Conservation (phyloP, 2,329 filamentous ascomycete species). For the Fusarium subglutinans region DNA sequence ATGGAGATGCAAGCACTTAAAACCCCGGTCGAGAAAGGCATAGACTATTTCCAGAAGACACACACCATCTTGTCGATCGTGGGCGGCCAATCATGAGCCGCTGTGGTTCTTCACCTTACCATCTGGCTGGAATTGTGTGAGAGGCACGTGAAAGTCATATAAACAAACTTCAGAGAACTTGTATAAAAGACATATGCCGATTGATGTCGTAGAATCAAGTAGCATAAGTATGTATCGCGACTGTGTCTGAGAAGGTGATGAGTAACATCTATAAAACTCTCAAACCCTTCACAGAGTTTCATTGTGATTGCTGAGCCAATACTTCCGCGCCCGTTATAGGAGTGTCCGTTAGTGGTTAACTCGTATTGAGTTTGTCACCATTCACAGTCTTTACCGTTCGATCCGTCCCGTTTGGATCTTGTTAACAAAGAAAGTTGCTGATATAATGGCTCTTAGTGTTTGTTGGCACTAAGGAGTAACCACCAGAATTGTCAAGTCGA, state of each 20-base stretch:
- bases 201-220: background rate
- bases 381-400: slow-evolving; percentile 2
- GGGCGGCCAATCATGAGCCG: slow-evolving; percentile 30
- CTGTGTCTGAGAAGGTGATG: background rate
- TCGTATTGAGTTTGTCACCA: background rate
- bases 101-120: slow-evolving; percentile 22
- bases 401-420: slow-evolving; percentile 6
- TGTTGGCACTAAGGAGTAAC: background rate
- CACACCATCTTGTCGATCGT: slow-evolving; percentile 6
- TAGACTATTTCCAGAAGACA: slow-evolving; percentile 24
- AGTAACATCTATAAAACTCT: background rate
- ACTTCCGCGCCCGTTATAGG: background rate
- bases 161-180: background rate
- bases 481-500: background rate
- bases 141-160: slow-evolving; percentile 13
- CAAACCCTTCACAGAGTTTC: background rate
- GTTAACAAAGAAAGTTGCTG: background rate
- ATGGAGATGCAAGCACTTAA: slow-evolving; percentile 42
- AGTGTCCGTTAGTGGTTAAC: background rate
- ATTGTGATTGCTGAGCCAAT: background rate
- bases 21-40: slow-evolving; percentile 34
- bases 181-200: background rate
- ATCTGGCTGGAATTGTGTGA: slow-evolving; percentile 20
- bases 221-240: background rate
- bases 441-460: background rate